Evolutionary conservation across 208 protist genomes (phyloP), one percentile per base, ranked within the genome.

Genomic region (Leishmania aethiopica): DNA sequence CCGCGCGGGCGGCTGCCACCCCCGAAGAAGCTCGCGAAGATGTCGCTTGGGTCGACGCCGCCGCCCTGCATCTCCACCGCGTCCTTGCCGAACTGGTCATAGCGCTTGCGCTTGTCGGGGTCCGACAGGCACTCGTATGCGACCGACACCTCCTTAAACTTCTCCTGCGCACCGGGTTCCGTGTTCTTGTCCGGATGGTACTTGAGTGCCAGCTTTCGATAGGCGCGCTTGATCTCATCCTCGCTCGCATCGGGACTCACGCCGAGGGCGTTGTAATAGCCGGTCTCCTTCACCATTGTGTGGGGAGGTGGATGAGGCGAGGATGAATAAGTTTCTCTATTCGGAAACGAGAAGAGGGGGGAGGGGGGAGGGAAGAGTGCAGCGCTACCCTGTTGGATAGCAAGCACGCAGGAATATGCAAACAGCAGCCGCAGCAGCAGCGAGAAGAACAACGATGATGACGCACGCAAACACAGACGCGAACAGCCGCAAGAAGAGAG

Each of bases 71-170:
- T 96, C 75, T 99, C 94, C 10, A 99, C 91, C 62, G 97, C 98
- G 75, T 99, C 92, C 91, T 99, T 97, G 69, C 99, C 99, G 88
- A 98, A 99, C 84, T 98, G 86, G 85, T 99, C 99, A 85, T 99
- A 99, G 49, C 96, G 86, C 60, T 90, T 83, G 82, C 98, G 93
- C 91, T 99, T 99, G 81, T 99, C 92, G 22, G 88, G 55, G 81
- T 99, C 98, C 49, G 89, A 96, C 28, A 99, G 94, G 47, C 99
- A 94, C 71, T 99, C 99, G 86, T 99, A 99, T 15, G 99, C 99
- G 42, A 98, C 89, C 47, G 94, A 98, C 75, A 99, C 98, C 88
- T 96, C 92, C 80, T 98, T 98, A 83, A 98, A 98, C 89, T 98
- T 98, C 57, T 98, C 93, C 86, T 96, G 90, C 32, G 93, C 93